Percentiles rank a stretch among this genome's conserved stretches.
Evolutionary conservation across 2,329 filamentous ascomycete genomes (phyloP).

Genomic region (Hypoxylon sp.): DNA sequence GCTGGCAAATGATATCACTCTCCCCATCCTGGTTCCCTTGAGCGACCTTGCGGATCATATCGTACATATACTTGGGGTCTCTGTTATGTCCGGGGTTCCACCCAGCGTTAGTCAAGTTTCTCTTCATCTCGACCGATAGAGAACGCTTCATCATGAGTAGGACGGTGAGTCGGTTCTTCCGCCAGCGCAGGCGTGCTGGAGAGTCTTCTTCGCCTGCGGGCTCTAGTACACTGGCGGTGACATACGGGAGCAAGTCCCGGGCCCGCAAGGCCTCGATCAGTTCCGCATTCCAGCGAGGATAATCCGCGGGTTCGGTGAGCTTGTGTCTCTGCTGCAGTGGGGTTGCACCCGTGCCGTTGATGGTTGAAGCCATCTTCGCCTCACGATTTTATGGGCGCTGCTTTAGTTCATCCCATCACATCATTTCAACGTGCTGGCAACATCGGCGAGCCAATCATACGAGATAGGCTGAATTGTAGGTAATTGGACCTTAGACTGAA

Average conservation of each 20-base stretch:
- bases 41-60: constrained; percentile 33
- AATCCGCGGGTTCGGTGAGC: constrained; percentile 32
- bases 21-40: constrained; percentile 14
- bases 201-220: constrained; percentile 24
- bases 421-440: constrained; percentile 5
- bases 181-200: constrained; percentile 31
- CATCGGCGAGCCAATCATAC: constrained; percentile 12
- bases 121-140: constrained; percentile 35
- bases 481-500: not conserved
- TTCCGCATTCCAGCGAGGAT: constrained; percentile 39
- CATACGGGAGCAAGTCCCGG: constrained; percentile 34
- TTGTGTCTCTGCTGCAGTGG: constrained; percentile 29
- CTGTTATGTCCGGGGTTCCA: constrained; percentile 24
- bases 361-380: constrained; percentile 32
- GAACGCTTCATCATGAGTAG: constrained; percentile 37
- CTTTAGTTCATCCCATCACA: constrained; percentile 9
- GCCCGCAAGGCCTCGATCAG: constrained; percentile 35
- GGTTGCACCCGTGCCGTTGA: not conserved
- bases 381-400: constrained; percentile 7
- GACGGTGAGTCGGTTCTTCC: constrained; percentile 33
- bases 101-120: constrained; percentile 23
- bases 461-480: not conserved
- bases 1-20: not conserved
- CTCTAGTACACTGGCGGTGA: constrained; percentile 32
- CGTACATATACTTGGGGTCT: constrained; percentile 44